Percentiles rank a stretch among this genome's conserved stretches.
These are phyloP conservation scores for Nigrospora sphaerica DNA, from an alignment of 2,329 filamentous ascomycete genomes.

Conservation along the genomic window DNA sequence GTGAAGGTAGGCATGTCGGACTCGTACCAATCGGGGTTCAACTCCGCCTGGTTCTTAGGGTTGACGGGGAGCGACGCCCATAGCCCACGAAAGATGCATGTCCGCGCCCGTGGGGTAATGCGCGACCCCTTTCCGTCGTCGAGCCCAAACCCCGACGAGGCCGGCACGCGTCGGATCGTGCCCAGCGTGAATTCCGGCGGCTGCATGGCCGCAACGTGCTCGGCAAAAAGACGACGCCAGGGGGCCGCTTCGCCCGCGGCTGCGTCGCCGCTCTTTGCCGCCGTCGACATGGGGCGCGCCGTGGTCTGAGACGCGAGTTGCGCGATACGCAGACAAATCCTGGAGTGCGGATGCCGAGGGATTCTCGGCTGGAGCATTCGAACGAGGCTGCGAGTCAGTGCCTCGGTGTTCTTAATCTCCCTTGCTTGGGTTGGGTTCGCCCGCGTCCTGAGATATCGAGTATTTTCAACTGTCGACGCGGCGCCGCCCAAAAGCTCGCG, in stretches of 20 bases:
- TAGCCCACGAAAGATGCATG: slow-evolving; percentile 80
- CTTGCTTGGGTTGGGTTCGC: too few species aligned
- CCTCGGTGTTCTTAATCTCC: too few species aligned
- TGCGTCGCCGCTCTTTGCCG: background rate
- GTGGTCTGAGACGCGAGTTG: slow-evolving; percentile 10
- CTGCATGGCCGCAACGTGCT: slow-evolving; percentile 40
- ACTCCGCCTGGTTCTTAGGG: slow-evolving; percentile 62
- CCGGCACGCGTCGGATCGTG: slow-evolving; percentile 35
- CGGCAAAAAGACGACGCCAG: slow-evolving; percentile 45
- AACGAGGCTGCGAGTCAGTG: too few species aligned
- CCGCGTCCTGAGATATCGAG: too few species aligned
- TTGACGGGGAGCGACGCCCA: slow-evolving; percentile 69
- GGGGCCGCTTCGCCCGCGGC: slow-evolving; percentile 31
- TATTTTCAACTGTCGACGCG: too few species aligned
- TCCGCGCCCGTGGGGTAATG: slow-evolving; percentile 55
- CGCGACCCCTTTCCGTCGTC: slow-evolving; percentile 28
- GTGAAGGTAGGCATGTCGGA: slow-evolving; percentile 79
- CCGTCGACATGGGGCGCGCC: slow-evolving; percentile 4
- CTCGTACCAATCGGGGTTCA: slow-evolving; percentile 64
- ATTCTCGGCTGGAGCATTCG: too few species aligned
- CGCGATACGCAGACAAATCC: slow-evolving; percentile 5
- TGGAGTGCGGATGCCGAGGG: too few species aligned
- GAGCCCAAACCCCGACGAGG: slow-evolving; percentile 4
- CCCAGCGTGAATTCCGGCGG: slow-evolving; percentile 43
- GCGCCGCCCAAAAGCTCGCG: too few species aligned